Percentiles rank a stretch among this genome's conserved stretches.
phyloP scores from a whole-genome alignment of 306 rosid species.

The Purshia tridentata region DNA sequence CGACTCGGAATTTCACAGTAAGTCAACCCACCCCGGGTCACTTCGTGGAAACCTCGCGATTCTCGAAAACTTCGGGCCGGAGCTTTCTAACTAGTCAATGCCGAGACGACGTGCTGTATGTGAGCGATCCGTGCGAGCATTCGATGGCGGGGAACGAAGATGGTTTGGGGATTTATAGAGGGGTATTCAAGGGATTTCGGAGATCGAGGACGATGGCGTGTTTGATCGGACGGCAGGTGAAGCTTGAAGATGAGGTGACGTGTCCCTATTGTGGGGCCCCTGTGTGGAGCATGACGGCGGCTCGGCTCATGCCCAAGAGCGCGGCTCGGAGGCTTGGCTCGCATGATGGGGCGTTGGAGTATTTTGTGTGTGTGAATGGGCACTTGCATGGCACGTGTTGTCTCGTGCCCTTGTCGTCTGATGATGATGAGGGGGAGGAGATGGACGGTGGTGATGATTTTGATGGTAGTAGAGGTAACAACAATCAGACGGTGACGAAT shows the following conservation, averaged over 20 bases:
- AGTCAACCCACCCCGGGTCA: conserved; percentile 42
- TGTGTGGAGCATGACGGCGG: conserved; percentile 65
- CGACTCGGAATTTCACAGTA: conserved; percentile 42
- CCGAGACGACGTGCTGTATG: conserved; percentile 49
- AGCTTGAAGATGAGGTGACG: conserved; percentile 38
- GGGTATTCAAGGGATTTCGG: conserved; percentile 51
- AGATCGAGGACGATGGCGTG: conserved; percentile 50
- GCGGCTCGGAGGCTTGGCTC: conserved; percentile 70
- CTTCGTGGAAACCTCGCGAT: conserved; percentile 42
- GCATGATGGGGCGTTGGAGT: conserved; percentile 50
- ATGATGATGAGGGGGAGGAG: conserved; percentile 23
- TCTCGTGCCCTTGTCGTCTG: conserved; percentile 55
- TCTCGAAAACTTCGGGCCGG: conserved; percentile 66
- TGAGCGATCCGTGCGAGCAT: conserved; percentile 73
- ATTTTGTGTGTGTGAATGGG: conserved; percentile 60
- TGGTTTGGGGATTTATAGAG: conserved; percentile 58
- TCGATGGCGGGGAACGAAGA: conserved; percentile 39
- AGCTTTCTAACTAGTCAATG: conserved; percentile 47
- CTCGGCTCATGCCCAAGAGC: conserved; percentile 55
- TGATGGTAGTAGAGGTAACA: not conserved
- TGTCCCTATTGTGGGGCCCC: conserved; percentile 62
- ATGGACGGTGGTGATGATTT: conserved; percentile 1
- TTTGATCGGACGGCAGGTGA: conserved; percentile 41
- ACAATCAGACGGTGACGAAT: conserved; percentile 22
- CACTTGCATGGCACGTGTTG: conserved; percentile 62